These are phyloP conservation scores for Paraphaeosphaeria minitans DNA, from an alignment of 2,329 filamentous ascomycete genomes.

Conservation along the genomic window DNA sequence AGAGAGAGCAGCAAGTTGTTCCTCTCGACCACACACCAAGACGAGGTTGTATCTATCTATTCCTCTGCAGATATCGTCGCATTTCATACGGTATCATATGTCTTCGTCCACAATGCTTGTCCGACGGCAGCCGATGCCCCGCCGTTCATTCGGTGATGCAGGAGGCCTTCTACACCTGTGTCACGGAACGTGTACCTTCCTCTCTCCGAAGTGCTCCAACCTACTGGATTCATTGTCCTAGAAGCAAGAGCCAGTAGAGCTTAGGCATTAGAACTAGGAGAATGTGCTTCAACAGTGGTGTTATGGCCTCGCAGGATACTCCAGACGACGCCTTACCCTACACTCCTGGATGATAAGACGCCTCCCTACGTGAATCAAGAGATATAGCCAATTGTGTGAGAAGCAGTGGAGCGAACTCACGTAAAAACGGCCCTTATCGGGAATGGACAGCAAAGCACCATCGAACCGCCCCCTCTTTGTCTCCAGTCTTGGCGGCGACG, in stretches of 20 bases:
- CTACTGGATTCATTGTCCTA: no score
- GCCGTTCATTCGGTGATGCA: no score
- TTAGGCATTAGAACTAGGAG: no score
- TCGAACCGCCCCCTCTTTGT: constrained; percentile 7
- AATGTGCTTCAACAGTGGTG: no score
- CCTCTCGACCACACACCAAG: background rate
- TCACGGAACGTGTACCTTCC: no score
- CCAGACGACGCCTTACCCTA: no score
- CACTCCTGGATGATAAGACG: no score
- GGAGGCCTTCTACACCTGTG: no score
- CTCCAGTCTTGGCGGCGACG: constrained; percentile 26
- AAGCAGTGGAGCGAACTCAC: background rate
- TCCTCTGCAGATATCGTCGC: background rate
- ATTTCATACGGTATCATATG: background rate
- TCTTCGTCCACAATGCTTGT: background rate
- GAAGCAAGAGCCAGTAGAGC: no score
- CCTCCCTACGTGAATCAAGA: no score
- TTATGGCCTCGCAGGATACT: no score
- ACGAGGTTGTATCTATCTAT: background rate
- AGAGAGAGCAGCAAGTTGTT: background rate
- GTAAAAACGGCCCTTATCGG: background rate
- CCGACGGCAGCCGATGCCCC: background rate
- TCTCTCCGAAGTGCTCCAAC: no score
- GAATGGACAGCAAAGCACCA: background rate
- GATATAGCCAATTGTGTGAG: background rate